A percentile compares a stretch with the other conserved stretches of the same genome.
These are phyloP conservation scores for Penicillium freii DNA, from an alignment of 2,329 filamentous ascomycete genomes.

Conservation along the genomic window DNA sequence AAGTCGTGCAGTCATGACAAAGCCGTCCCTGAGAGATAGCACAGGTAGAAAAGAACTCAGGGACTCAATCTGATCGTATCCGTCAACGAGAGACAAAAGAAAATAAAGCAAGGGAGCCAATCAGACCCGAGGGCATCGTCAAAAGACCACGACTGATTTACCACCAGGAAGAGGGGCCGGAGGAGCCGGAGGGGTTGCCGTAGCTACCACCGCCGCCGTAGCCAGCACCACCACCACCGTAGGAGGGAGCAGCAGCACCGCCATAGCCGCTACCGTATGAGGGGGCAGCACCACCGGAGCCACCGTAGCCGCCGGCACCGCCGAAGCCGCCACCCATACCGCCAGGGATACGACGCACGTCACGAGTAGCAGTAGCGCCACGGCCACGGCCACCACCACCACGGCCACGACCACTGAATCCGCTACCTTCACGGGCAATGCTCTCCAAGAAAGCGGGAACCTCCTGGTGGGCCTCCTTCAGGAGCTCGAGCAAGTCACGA, in stretches of 20 bases:
- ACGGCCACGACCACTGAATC: slow-evolving; percentile 71
- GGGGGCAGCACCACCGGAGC: slow-evolving; percentile 26
- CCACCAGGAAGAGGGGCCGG: slow-evolving; percentile 53
- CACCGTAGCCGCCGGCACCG: slow-evolving; percentile 27
- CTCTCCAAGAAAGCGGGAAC: slow-evolving; percentile 92
- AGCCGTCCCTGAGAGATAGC: slow-evolving; percentile 40
- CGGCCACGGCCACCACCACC: slow-evolving; percentile 69
- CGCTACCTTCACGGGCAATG: slow-evolving; percentile 88
- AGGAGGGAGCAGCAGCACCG: slow-evolving; percentile 26
- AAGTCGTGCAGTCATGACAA: slow-evolving; percentile 49
- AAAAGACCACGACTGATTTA: slow-evolving; percentile 45
- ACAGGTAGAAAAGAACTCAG: slow-evolving; percentile 28
- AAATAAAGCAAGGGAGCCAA: slow-evolving; percentile 36
- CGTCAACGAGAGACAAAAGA: slow-evolving; percentile 35
- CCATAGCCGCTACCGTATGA: slow-evolving; percentile 34
- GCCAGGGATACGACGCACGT: slow-evolving; percentile 74
- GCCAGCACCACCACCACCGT: slow-evolving; percentile 30
- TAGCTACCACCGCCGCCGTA: slow-evolving; percentile 44
- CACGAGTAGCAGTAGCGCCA: slow-evolving; percentile 66
- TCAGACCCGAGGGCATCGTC: slow-evolving; percentile 42
- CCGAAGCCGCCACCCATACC: slow-evolving; percentile 40
- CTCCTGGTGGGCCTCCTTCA: slow-evolving; percentile 99
- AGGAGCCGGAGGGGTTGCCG: slow-evolving; percentile 51
- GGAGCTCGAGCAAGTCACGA: slow-evolving; percentile 90
- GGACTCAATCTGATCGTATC: slow-evolving; percentile 43